Conservation (phyloP, 768 basidiomycete species). For the Phylloporus sp. region DNA sequence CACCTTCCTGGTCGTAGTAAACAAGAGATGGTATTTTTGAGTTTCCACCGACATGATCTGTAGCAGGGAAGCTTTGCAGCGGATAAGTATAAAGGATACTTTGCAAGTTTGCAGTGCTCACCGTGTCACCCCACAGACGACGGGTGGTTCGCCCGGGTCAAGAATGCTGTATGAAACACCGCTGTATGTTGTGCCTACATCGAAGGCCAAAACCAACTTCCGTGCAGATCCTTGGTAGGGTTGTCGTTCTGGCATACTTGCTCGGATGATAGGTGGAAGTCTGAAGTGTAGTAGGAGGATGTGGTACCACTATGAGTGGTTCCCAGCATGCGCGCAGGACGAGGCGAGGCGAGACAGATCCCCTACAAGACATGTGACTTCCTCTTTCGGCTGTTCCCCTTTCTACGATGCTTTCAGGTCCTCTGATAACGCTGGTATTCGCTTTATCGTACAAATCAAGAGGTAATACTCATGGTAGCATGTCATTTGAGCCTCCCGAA, state of each 20-base stretch:
- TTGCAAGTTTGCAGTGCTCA: slow-evolving; percentile 1
- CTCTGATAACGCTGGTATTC: no score
- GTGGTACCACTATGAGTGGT: no score
- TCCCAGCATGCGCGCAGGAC: no score
- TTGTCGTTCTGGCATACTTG: slow-evolving; percentile 32
- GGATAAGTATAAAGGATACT: neutral
- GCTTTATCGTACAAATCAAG: no score
- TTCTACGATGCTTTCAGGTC: no score
- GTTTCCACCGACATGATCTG: slow-evolving; percentile 43
- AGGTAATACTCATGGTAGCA: no score
- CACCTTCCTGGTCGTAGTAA: slow-evolving; percentile 42
- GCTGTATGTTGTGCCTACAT: slow-evolving; percentile 51
- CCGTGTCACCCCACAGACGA: slow-evolving; percentile 22
- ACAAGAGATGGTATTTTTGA: slow-evolving; percentile 50
- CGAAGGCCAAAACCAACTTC: slow-evolving; percentile 47
- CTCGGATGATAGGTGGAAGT: neutral
- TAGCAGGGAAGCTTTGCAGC: slow-evolving; percentile 42
- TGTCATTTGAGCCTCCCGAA: no score
- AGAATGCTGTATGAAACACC: slow-evolving; percentile 43
- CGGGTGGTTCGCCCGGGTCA: slow-evolving; percentile 27
- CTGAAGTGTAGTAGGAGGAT: no score
- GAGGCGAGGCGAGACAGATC: no score
- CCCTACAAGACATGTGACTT: no score
- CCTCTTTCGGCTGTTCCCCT: no score
- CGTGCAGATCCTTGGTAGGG: slow-evolving; percentile 40